These are phyloP conservation scores for Musa beccarii DNA, from an alignment of 176 grass and related monocot species.

Conservation along the genomic window DNA sequence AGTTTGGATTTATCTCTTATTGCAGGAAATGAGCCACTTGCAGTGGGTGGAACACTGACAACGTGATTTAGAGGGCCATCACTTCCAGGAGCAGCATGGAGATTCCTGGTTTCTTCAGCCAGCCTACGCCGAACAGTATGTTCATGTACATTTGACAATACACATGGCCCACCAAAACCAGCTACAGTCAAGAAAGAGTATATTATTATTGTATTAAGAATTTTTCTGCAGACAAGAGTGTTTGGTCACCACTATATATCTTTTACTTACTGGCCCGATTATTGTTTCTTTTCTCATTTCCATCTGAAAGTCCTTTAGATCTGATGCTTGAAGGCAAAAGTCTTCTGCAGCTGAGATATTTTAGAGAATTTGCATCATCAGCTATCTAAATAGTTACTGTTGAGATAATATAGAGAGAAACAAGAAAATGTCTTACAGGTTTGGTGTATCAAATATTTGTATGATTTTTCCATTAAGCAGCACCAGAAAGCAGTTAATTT, in stretches of 20 bases:
- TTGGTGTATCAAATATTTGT: conserved; percentile 2
- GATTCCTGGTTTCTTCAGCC: conserved; percentile 50
- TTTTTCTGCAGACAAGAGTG: neutral
- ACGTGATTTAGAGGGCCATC: conserved; percentile 23
- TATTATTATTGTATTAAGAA: neutral
- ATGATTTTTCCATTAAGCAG: conserved; percentile 3
- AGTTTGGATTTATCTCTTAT: neutral
- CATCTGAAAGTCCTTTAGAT: conserved; percentile 14
- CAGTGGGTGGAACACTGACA: conserved; percentile 46
- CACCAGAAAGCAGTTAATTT: neutral
- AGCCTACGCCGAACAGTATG: conserved; percentile 53
- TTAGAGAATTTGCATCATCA: neutral
- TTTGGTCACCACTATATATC: neutral
- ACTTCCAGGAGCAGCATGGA: conserved; percentile 47
- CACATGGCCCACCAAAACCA: neutral
- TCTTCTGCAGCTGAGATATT: conserved; percentile 5
- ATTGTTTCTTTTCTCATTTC: conserved; percentile 22
- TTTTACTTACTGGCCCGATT: conserved; percentile 60
- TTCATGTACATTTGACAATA: conserved; percentile 15
- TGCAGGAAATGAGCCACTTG: conserved; percentile 61
- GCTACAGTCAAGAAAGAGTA: neutral
- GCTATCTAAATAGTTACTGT: neutral
- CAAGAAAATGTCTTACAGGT: conserved; percentile 1
- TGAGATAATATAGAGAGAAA: neutral
- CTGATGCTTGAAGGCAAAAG: conserved; percentile 18